Percentiles rank a stretch among this genome's conserved stretches.
Conservation (phyloP, 768 basidiomycete species). For the Candolleomyces efflorescens region DNA sequence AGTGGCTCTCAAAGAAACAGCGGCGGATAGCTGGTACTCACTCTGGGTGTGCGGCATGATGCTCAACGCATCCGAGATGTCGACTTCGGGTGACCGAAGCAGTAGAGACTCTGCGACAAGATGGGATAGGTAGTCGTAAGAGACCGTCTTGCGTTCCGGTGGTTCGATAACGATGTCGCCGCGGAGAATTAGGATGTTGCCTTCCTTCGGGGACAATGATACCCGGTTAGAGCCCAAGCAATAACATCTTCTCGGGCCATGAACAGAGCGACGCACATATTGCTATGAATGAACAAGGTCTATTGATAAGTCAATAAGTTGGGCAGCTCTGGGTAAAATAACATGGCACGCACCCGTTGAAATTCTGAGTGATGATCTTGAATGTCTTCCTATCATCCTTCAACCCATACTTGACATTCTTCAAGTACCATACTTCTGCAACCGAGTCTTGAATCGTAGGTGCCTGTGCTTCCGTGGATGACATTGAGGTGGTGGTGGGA, state of each 20-base stretch:
- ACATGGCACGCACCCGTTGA: slow-evolving; percentile 62
- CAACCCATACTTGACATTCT: slow-evolving; percentile 51
- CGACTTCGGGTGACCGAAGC: slow-evolving; percentile 48
- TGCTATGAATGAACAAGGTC: slow-evolving; percentile 89
- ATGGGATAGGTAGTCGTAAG: slow-evolving; percentile 82
- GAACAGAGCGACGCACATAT: slow-evolving; percentile 51
- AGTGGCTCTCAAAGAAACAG: background rate
- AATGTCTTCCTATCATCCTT: slow-evolving; percentile 25
- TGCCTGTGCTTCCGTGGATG: slow-evolving; percentile 11
- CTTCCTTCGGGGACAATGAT: slow-evolving; percentile 29
- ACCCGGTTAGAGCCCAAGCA: background rate
- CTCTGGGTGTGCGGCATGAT: slow-evolving; percentile 77
- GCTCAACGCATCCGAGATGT: slow-evolving; percentile 68
- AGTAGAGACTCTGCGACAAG: slow-evolving; percentile 83
- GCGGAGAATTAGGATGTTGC: slow-evolving; percentile 88
- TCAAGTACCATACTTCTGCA: slow-evolving; percentile 76
- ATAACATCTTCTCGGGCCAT: background rate
- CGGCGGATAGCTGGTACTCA: slow-evolving; percentile 30
- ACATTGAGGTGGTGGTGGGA: background rate
- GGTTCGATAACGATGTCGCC: slow-evolving; percentile 75
- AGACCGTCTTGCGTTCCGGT: slow-evolving; percentile 58
- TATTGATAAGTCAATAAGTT: slow-evolving; percentile 24
- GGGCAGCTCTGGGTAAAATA: background rate
- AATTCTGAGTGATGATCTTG: slow-evolving; percentile 80
- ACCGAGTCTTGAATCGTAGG: slow-evolving; percentile 37